Base-by-base conservation (phyloP, 1,284 basidiomycete species). In the Apiotrichum domesticum region DNA sequence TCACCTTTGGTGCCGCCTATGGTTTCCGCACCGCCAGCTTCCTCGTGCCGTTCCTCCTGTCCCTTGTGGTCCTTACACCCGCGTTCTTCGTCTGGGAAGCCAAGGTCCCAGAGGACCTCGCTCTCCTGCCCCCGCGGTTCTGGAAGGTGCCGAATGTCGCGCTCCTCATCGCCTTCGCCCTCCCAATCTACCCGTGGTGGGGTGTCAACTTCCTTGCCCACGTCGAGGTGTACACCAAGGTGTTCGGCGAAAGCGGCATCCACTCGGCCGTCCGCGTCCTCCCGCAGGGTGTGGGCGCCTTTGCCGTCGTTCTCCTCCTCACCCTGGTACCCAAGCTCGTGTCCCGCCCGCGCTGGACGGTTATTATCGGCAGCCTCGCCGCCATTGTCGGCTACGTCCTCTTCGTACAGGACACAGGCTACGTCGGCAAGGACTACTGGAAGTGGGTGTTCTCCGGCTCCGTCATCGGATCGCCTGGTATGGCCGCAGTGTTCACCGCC, bases 71-170 rank as follows among this genome's bases (percentile, higher is more conserved):
- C 32, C 52, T 75, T 51, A 72, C 69, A 44, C 56, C 68, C 34
- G 56, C 59, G 42, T 70, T 66, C 56, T 70, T 70, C 58, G 43
- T 69, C 46, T 72, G 66, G 65, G 69, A 74, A 42, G 56, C 61
- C 1, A 48, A 56, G 1, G 56, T 73, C n/a, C 59, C 62, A 10
- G 61, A 68, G 13, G 55, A 53, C 7, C 65, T 70, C 51, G 73
- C 76, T 0, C 57, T 75, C 33, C 57, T 77, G 35, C 68, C 73
- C 1, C 59, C 70, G 4, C 41, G 52, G 5, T 68, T 63, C 21
- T 77, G 74, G 74, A 58, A 59, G 37, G 65, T 73, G 33, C 69
- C 63, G 37, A 77, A 77, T 59, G 63, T 77, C 35, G 62, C 66
- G n/a, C 21, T 72, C 5, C 60, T 71, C 46, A 65, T 72, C 52